A percentile compares a stretch with the other conserved stretches of the same genome.
Evolutionary conservation across 257 asterid genomes (phyloP).

Genomic region (Primulina eburnea): DNA sequence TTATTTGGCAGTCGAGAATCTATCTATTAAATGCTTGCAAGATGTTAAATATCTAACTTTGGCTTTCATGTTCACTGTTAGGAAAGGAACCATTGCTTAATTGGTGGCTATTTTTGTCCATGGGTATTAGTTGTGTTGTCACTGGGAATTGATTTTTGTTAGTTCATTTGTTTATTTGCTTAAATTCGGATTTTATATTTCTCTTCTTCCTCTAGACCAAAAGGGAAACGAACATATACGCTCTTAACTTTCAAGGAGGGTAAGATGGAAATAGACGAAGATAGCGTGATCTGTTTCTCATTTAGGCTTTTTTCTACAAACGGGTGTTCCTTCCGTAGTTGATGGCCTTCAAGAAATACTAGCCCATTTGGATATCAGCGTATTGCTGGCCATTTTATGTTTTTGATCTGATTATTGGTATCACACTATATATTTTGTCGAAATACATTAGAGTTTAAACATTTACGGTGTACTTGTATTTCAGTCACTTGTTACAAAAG

Average conservation of each 20-base stretch:
- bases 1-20: background rate
- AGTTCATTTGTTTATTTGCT: background rate
- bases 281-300: background rate
- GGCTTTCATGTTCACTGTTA: background rate
- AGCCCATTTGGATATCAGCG: too few species aligned
- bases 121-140: slow-evolving; percentile 6
- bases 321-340: background rate
- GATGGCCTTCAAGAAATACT: background rate
- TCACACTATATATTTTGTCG: background rate
- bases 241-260: too few species aligned
- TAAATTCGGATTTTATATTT: background rate
- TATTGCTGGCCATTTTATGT: background rate
- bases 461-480: slow-evolving; percentile 20
- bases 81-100: slow-evolving; percentile 10
- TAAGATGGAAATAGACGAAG: background rate
- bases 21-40: slow-evolving; percentile 1
- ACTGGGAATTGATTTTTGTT: background rate
- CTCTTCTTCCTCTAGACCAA: too few species aligned
- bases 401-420: background rate
- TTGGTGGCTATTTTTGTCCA: slow-evolving; percentile 11
- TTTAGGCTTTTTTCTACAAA: too few species aligned
- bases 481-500: slow-evolving; percentile 60
- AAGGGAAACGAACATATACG: too few species aligned
- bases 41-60: background rate
- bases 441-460: background rate